Conservation (phyloP, 2,329 filamentous ascomycete genomes). For the Penicillium sp. region DNA sequence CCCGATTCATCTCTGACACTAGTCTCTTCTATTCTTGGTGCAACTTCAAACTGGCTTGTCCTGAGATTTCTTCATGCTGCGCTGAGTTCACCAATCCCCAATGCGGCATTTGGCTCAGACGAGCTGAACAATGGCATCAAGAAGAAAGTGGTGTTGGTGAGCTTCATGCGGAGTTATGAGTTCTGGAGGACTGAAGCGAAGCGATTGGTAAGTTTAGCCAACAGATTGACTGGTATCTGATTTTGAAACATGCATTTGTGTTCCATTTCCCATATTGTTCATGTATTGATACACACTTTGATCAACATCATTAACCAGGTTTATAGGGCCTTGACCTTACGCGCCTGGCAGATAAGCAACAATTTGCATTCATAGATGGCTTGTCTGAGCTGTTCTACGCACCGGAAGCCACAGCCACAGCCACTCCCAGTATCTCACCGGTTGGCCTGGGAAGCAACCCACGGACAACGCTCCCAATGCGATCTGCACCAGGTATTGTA, state of each 20-base stretch:
- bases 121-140: constrained; percentile 32
- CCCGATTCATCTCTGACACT: constrained; percentile 41
- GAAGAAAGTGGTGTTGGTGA: constrained; percentile 68
- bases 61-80: constrained; percentile 52
- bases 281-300: not conserved
- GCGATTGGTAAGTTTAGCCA: constrained; percentile 56
- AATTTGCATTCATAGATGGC: constrained; percentile 74
- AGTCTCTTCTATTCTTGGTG: constrained; percentile 46
- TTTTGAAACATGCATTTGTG: not conserved
- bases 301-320: not conserved
- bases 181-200: constrained; percentile 75
- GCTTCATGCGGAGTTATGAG: constrained; percentile 72
- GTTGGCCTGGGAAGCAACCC: constrained; percentile 16
- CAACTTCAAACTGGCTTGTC: constrained; percentile 57
- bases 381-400: constrained; percentile 57
- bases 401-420: constrained; percentile 15
- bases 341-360: constrained; percentile 54
- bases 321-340: constrained; percentile 68
- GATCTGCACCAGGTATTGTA: constrained; percentile 25
- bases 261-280: not conserved
- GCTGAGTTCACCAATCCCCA: constrained; percentile 31
- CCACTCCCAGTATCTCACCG: constrained; percentile 11
- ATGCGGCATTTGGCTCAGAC: constrained; percentile 23
- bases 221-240: not conserved
- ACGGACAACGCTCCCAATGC: constrained; percentile 28